phyloP scores from a whole-genome alignment of 2,329 filamentous ascomycete species.

The Xylaria multiplex region DNA sequence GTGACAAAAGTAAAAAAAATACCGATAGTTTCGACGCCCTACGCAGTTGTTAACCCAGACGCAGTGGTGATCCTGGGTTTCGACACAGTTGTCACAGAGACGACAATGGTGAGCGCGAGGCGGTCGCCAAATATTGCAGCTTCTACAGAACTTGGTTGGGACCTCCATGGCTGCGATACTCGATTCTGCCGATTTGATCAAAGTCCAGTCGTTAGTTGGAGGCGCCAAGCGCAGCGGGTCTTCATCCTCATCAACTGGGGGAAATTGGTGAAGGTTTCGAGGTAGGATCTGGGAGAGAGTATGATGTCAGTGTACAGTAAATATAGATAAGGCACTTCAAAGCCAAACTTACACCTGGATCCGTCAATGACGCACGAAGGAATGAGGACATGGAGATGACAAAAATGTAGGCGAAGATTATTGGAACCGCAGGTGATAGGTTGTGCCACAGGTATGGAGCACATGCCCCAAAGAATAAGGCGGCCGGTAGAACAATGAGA shows the following conservation, averaged over 20 bases:
- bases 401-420: slow-evolving; percentile 91
- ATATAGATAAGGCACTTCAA: not conserved
- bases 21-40: slow-evolving; percentile 95
- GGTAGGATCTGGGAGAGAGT: slow-evolving; percentile 77
- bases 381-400: slow-evolving; percentile 94
- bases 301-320: slow-evolving; percentile 19
- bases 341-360: slow-evolving; percentile 80
- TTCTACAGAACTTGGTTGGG: slow-evolving; percentile 97
- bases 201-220: slow-evolving; percentile 90
- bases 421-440: slow-evolving; percentile 86
- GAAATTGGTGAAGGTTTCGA: slow-evolving; percentile 89
- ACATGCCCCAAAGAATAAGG: slow-evolving; percentile 86
- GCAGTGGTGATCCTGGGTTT: slow-evolving; percentile 97
- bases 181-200: slow-evolving; percentile 82
- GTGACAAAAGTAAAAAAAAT: slow-evolving; percentile 93
- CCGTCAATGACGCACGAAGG: slow-evolving; percentile 87
- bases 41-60: slow-evolving; percentile 99
- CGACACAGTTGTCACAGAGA: slow-evolving; percentile 95
- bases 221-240: slow-evolving; percentile 86
- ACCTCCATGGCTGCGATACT: slow-evolving; percentile 93
- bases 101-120: slow-evolving; percentile 96
- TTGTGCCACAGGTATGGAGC: slow-evolving; percentile 87
- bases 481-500: slow-evolving; percentile 79
- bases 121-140: slow-evolving; percentile 96
- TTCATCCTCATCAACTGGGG: slow-evolving; percentile 76